phyloP scores from a whole-genome alignment of 225 moss, liverwort and hornwort species.

The Climacium dendroides region DNA sequence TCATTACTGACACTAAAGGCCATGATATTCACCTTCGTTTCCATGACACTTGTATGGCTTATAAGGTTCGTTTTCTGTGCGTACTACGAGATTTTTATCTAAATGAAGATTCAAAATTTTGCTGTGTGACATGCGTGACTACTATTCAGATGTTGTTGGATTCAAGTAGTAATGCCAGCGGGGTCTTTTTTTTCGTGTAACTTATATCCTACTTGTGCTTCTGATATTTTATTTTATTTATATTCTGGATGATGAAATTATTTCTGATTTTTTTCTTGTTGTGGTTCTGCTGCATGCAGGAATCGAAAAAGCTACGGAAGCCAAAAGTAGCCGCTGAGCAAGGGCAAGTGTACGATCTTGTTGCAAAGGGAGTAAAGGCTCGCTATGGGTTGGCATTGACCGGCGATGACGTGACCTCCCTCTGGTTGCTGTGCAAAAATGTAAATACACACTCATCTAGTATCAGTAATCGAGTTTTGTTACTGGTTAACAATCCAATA shows the following conservation, averaged over 20 bases:
- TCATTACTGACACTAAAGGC: constrained; percentile 65
- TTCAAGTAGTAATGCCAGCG: background rate
- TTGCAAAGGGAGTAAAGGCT: constrained; percentile 39
- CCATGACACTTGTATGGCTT: constrained; percentile 84
- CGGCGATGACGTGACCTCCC: constrained; percentile 37
- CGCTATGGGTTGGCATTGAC: constrained; percentile 52
- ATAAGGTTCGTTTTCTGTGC: constrained; percentile 43
- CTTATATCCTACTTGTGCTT: background rate
- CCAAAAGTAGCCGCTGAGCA: constrained; percentile 54
- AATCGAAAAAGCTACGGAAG: constrained; percentile 58
- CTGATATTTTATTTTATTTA: background rate
- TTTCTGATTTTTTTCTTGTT: background rate
- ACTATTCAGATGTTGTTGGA: background rate
- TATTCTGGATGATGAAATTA: background rate
- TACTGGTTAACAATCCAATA: background rate
- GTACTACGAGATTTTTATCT: background rate
- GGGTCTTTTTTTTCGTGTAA: background rate
- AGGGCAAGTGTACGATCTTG: constrained; percentile 27
- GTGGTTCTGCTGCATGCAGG: constrained; percentile 24
- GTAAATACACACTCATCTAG: background rate
- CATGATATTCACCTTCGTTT: constrained; percentile 79
- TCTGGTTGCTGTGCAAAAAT: constrained; percentile 90
- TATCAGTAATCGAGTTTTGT: background rate
- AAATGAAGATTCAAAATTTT: background rate
- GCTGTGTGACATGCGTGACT: background rate